Evolutionary conservation across 2,329 filamentous ascomycete species (phyloP), one percentile per base, ranked within the genome.

Genomic region (Chalara sp.): DNA sequence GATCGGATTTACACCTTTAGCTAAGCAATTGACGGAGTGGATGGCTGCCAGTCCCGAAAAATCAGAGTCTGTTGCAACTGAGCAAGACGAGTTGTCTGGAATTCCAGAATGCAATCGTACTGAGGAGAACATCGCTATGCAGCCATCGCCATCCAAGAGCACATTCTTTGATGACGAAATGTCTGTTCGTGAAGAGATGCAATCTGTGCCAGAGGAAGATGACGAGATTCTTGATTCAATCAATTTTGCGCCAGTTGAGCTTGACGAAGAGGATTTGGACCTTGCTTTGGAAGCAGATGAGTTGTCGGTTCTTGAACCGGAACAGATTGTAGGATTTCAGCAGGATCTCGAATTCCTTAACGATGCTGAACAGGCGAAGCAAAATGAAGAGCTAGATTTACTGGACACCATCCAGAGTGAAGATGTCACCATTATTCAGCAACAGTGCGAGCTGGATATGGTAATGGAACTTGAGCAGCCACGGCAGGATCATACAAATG

Each of bases 161-260:
- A 71, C 69, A 6, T 83, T 77, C 63, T 85, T 85, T 47, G 80
- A 84, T 8, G 80, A 84, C 48, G 79, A 79, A 54, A 83, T 84
- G 76, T 70, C 61, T 31, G 67, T 72, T 33, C 70, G 70, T 31
- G 70, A 72, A 43, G 68, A 70, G 32, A 37, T 63, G 31, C 61
- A 64, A 33, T 63, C 63, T 13, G 65, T 63, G 12, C 51, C 57
- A 31, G 62, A 64, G 32, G 70, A 69, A 46, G 65, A 68, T n/a
- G 46, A 47, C 31, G 41, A 46, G 7, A 33, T 50, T 21, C 50
- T 62, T 29, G 42, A 58, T 35, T 58, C 66, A 5, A 48, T 50
- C 52, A 48, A 65, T 62, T 72, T 75, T 76, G 51, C 73, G 74
- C 47, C 75, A 72, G 49, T 67, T 75, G 42, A 69, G 68, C 31